phyloP scores from a whole-genome alignment of 129 eudicot species.

The Flaveria sonorensis region DNA sequence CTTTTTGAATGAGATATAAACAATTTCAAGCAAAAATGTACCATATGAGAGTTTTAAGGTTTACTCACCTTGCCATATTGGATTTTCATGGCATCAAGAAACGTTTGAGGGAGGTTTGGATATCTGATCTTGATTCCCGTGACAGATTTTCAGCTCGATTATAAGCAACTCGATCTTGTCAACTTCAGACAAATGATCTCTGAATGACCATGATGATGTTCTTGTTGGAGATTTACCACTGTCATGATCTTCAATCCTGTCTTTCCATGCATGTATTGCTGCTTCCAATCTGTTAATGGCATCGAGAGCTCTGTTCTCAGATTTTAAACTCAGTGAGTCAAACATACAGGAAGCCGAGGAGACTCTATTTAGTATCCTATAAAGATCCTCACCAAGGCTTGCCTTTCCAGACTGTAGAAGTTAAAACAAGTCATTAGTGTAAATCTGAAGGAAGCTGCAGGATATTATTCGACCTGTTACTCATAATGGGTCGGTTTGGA shows the following conservation, averaged over 20 bases:
- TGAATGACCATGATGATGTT: slow-evolving; percentile 91
- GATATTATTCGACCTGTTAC: neutral
- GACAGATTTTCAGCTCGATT: slow-evolving; percentile 61
- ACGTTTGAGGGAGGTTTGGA: slow-evolving; percentile 93
- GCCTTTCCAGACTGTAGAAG: slow-evolving; percentile 74
- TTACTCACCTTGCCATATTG: slow-evolving; percentile 77
- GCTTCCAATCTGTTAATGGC: slow-evolving; percentile 76
- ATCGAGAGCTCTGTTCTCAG: slow-evolving; percentile 74
- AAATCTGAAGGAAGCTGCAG: neutral
- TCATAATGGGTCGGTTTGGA: neutral
- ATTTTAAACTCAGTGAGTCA: slow-evolving; percentile 53
- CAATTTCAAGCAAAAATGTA: slow-evolving; percentile 7
- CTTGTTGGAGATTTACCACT: slow-evolving; percentile 57
- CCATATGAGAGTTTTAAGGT: neutral
- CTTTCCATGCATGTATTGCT: slow-evolving; percentile 77
- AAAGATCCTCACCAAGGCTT: slow-evolving; percentile 83
- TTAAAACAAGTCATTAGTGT: slow-evolving; percentile 14
- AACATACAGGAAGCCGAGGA: slow-evolving; percentile 54
- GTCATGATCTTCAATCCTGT: slow-evolving; percentile 50
- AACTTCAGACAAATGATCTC: slow-evolving; percentile 63
- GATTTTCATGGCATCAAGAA: slow-evolving; percentile 73
- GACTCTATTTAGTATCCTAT: slow-evolving; percentile 58
- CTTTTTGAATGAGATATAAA: neutral
- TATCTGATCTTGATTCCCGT: slow-evolving; percentile 57
- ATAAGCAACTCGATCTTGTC: slow-evolving; percentile 56